These are phyloP conservation scores for Plenodomus tracheiphilus DNA, from an alignment of 2,329 filamentous ascomycete genomes.

Conservation along the genomic window DNA sequence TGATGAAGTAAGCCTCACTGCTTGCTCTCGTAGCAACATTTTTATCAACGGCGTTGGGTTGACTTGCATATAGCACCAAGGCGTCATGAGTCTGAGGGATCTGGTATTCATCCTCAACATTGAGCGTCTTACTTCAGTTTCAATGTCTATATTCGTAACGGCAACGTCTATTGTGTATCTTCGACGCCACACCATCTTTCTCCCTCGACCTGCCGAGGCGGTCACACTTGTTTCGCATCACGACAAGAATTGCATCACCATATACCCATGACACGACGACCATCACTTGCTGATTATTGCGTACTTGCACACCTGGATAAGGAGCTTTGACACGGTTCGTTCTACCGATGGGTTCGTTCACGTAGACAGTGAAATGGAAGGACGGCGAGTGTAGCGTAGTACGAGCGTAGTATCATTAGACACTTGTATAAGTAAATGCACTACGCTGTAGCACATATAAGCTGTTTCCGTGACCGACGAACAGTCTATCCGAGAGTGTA, in stretches of 20 bases:
- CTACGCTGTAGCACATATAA: too few relatives aligned
- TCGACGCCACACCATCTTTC: constrained; percentile 4
- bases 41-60: constrained; percentile 23
- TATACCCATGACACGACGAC: constrained; percentile 30
- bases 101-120: constrained; percentile 23
- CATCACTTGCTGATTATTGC: constrained; percentile 12
- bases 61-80: constrained; percentile 24
- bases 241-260: constrained; percentile 19
- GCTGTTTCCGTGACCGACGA: too few relatives aligned
- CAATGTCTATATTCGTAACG: constrained; percentile 36
- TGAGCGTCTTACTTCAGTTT: constrained; percentile 31
- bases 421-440: too few relatives aligned
- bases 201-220: constrained; percentile 10
- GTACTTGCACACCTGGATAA: constrained; percentile 16
- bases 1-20: constrained; percentile 45
- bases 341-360: constrained; percentile 1
- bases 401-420: too few relatives aligned
- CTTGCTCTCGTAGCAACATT: constrained; percentile 8
- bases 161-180: not conserved
- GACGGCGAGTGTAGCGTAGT: too few relatives aligned
- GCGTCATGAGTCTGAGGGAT: constrained; percentile 21
- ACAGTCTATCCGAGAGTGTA: not conserved
- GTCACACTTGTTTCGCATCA: not conserved
- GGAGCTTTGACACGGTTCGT: constrained; percentile 6
- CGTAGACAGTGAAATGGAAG: not conserved